Evolutionary conservation across 108 stramenopile species (phyloP), one percentile per base, ranked within the genome.

Genomic region (Epithemia pelagica): DNA sequence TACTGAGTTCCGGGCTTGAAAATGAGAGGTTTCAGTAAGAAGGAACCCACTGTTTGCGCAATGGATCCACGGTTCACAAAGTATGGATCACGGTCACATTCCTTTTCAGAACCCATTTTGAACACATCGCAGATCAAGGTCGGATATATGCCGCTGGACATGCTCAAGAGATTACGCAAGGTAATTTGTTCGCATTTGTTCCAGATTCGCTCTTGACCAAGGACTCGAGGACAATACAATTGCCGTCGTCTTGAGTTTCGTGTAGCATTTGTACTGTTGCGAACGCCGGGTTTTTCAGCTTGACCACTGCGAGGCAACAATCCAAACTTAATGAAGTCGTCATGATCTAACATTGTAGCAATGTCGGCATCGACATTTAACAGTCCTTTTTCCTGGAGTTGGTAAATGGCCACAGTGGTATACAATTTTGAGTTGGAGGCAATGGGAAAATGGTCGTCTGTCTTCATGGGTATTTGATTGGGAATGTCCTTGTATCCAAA

Each of bases 401-500:
- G 56, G 26, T 57, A 57, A 7, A 57, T 57, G n/a, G 56, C 56
- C 5, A 57, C 56, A 7, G 56, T n/a, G 7, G 56, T 57, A 21
- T 57, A 57, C 22, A 57, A 27, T 26, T 57, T 57, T 5, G 56
- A 57, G 26, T 57, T 57, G 56, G 56, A 57, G 7, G 18, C 56
- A 57, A 57, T 57, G 15, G 56, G 56, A 57, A 57, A 57, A 27
- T 57, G 56, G n/a, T 5, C 5, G 21, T 57, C 56, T 3, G 25
- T 7, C 25, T 5, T 21, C 56, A 57, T 57, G 5, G 56, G 56
- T 18, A 57, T 57, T 21, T 57, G 5, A 21, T 26, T 23, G 22
- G 56, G 56, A 27, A 57, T 57, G 56, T 57, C 26, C 22, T 23
- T 57, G 56, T 57, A 57, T 57, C 56, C 56, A 57, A 57, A 57